Percentiles rank a stretch among this genome's conserved stretches.
Evolutionary conservation across 371 early-diverging fungal genomes (phyloP).

Genomic region (Syncephalis fuscata): DNA sequence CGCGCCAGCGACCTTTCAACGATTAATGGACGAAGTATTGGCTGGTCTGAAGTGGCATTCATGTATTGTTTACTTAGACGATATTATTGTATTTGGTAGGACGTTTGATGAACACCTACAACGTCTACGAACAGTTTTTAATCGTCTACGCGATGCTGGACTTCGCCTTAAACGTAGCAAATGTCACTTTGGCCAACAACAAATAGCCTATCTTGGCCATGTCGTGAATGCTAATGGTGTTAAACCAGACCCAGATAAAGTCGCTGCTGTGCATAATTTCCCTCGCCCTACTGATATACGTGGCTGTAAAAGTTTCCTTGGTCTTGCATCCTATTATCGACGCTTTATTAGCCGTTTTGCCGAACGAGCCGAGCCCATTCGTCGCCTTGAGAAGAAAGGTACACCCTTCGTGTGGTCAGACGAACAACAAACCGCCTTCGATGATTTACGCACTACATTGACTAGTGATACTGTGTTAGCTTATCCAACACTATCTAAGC

Average conservation of each 20-base stretch:
- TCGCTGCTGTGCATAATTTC: slow-evolving; percentile 6
- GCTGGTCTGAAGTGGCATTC: slow-evolving; percentile 10
- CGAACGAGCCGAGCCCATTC: slow-evolving; percentile 5
- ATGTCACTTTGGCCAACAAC: slow-evolving; percentile 13
- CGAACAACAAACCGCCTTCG: slow-evolving; percentile 9
- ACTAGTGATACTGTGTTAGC: slow-evolving; percentile 10
- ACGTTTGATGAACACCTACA: slow-evolving; percentile 14
- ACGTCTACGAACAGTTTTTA: slow-evolving; percentile 15
- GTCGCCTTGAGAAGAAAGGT: slow-evolving; percentile 8
- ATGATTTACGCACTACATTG: slow-evolving; percentile 6
- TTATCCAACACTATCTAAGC: slow-evolving; percentile 8
- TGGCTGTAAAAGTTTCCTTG: slow-evolving; percentile 13
- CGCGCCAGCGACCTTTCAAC: slow-evolving; percentile 18
- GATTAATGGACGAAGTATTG: slow-evolving; percentile 16
- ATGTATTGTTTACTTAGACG: slow-evolving; percentile 22
- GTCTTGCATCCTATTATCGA: slow-evolving; percentile 14
- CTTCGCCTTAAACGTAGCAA: slow-evolving; percentile 19
- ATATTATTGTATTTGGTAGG: slow-evolving; percentile 20
- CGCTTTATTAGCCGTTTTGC: slow-evolving; percentile 14
- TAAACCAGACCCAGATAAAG: slow-evolving; percentile 6
- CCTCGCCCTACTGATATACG: slow-evolving; percentile 5
- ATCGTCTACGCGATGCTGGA: slow-evolving; percentile 9
- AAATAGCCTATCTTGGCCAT: slow-evolving; percentile 19
- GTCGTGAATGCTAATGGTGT: slow-evolving; percentile 12
- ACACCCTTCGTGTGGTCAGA: slow-evolving; percentile 6